A percentile compares a stretch with the other conserved stretches of the same genome.
Evolutionary conservation across 208 protist genomes (phyloP).

Genomic region (Crithidia fasciculata): DNA sequence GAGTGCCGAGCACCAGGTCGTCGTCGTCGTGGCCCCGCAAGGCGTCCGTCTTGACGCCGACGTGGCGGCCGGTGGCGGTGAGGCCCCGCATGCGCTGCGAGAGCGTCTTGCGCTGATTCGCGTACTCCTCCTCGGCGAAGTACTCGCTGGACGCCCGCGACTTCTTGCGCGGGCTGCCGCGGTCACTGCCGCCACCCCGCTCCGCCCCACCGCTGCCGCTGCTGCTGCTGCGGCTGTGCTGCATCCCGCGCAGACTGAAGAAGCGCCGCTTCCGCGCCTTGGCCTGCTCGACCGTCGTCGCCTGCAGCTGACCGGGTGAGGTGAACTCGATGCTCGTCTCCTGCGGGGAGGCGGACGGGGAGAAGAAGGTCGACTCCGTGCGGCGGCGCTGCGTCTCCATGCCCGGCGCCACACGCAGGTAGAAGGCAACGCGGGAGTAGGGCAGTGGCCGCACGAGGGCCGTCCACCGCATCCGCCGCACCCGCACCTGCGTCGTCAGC

Average conservation of each 20-base stretch:
- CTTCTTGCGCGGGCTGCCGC: conserved; percentile 6
- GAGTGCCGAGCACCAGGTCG: neutral
- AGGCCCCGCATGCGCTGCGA: conserved; percentile 34
- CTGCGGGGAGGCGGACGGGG: conserved; percentile 12
- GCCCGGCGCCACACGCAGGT: conserved; percentile 49
- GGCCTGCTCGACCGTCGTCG: conserved; percentile 35
- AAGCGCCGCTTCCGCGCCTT: conserved; percentile 17
- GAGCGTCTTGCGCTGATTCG: conserved; percentile 14
- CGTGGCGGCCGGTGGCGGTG: conserved; percentile 38
- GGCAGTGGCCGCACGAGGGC: conserved; percentile 54
- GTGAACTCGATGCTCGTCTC: conserved; percentile 36
- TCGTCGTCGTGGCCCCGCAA: conserved; percentile 32
- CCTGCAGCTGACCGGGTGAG: conserved; percentile 36
- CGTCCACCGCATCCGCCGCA: conserved; percentile 80
- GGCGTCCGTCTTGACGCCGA: conserved; percentile 33
- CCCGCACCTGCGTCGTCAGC: conserved; percentile 37
- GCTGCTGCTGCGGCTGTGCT: conserved; percentile 26
- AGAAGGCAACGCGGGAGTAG: conserved; percentile 51
- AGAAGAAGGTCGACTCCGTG: conserved; percentile 4
- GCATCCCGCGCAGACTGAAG: conserved; percentile 3
- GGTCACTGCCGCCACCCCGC: neutral
- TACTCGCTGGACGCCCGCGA: conserved; percentile 21
- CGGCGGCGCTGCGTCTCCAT: conserved; percentile 44
- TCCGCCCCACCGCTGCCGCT: neutral
- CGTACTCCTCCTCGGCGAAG: conserved; percentile 46